Percentiles rank a stretch among this genome's conserved stretches.
Evolutionary conservation across 345 rosid genomes (phyloP).

Genomic region (Pugionium cornutum): DNA sequence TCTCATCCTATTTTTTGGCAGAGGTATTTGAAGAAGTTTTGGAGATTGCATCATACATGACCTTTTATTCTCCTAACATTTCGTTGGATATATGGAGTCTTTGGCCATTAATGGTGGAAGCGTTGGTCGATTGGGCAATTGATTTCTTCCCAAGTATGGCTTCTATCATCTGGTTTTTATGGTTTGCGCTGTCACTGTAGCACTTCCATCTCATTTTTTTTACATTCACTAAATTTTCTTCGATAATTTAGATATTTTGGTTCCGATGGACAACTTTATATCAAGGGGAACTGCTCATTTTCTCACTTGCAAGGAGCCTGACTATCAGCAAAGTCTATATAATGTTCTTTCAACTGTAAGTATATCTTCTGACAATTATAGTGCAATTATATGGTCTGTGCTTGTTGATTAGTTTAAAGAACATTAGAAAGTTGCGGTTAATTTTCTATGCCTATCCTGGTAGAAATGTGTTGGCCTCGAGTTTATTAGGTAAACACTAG

Average conservation of each 20-base stretch:
- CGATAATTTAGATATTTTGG: constrained; percentile 73
- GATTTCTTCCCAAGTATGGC: constrained; percentile 85
- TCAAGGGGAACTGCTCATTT: constrained; percentile 93
- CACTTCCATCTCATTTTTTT: no score
- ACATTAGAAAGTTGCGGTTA: constrained; percentile 6
- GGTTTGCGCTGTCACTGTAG: no score
- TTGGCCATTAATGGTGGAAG: constrained; percentile 96
- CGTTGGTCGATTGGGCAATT: constrained; percentile 94
- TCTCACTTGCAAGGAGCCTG: constrained; percentile 83
- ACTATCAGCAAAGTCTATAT: constrained; percentile 97
- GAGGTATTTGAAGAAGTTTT: constrained; percentile 99
- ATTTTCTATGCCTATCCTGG: no score
- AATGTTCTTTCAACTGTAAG: constrained; percentile 90
- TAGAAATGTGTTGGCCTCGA: not conserved
- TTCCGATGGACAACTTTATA: constrained; percentile 94
- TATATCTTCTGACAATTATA: constrained; percentile 33
- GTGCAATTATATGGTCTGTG: constrained; percentile 22
- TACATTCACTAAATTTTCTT: constrained; percentile 15
- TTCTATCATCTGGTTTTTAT: constrained; percentile 5
- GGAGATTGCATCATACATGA: constrained; percentile 97
- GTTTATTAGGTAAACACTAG: constrained; percentile 13
- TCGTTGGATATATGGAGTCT: constrained; percentile 96
- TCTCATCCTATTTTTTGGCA: constrained; percentile 38
- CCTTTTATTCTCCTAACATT: constrained; percentile 91
- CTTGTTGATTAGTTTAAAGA: constrained; percentile 16